Evolutionary conservation across 2,329 filamentous ascomycete genomes (phyloP).

Genomic region (Phaeosphaeriaceae sp.): DNA sequence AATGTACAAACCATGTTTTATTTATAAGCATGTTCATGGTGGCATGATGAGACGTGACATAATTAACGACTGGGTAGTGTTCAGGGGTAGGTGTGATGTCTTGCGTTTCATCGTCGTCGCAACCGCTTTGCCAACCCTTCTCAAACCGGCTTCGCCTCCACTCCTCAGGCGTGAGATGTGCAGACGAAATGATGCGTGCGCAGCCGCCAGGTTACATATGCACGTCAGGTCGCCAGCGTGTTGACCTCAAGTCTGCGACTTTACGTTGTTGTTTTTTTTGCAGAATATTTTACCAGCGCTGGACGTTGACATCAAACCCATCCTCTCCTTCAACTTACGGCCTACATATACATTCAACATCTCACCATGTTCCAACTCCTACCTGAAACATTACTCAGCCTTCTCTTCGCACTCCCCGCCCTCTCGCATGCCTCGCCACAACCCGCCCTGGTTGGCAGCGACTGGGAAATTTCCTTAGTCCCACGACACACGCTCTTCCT

Average conservation of each 20-base stretch:
- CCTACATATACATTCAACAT: not conserved
- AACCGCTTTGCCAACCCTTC: slow-evolving; percentile 25
- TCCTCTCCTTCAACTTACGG: not conserved
- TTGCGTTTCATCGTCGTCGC: slow-evolving; percentile 40
- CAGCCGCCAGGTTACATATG: slow-evolving; percentile 7
- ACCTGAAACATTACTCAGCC: slow-evolving; percentile 26
- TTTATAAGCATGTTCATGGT: slow-evolving; percentile 1
- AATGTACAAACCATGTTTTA: not conserved
- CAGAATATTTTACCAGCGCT: slow-evolving; percentile 1
- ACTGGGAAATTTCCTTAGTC: slow-evolving; percentile 33
- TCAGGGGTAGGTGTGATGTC: slow-evolving; percentile 2
- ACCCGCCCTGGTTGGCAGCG: slow-evolving; percentile 26
- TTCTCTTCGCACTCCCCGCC: slow-evolving; percentile 30
- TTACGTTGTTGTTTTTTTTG: not conserved
- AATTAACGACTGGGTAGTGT: no score
- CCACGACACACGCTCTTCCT: slow-evolving; percentile 44
- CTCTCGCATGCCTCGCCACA: slow-evolving; percentile 29
- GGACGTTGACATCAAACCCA: slow-evolving; percentile 1
- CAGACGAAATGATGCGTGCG: slow-evolving; percentile 16
- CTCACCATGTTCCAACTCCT: slow-evolving; percentile 29
- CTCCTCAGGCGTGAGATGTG: slow-evolving; percentile 20
- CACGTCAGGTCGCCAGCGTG: not conserved
- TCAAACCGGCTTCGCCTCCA: slow-evolving; percentile 18
- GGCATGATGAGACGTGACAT: not conserved
- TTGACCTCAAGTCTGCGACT: slow-evolving; percentile 4